Evolutionary conservation across 2,329 filamentous ascomycete genomes (phyloP).

Genomic region (Exophiala sideris): DNA sequence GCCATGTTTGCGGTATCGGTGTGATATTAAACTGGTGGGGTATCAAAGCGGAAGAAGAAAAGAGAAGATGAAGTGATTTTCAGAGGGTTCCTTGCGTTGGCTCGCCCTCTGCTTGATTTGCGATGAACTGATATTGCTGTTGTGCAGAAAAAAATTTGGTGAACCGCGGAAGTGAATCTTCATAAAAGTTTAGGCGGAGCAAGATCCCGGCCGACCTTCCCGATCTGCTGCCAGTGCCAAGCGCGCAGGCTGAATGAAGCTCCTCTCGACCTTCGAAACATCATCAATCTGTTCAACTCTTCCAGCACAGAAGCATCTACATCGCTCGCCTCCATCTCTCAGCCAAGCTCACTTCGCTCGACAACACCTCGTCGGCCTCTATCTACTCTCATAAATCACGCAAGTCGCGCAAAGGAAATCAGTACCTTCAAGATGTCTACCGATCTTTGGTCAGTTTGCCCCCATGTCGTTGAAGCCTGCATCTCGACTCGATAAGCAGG

Average conservation of each 20-base stretch:
- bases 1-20: slow-evolving; percentile 19
- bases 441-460: slow-evolving; percentile 73
- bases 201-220: slow-evolving; percentile 9
- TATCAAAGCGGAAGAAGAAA: slow-evolving; percentile 1
- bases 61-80: slow-evolving; percentile 6
- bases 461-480: slow-evolving; percentile 31
- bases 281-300: slow-evolving; percentile 16
- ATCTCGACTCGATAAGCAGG: slow-evolving; percentile 10
- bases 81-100: slow-evolving; percentile 45
- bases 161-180: not conserved
- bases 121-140: slow-evolving; percentile 10
- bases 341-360: slow-evolving; percentile 7
- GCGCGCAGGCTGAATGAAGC: not conserved
- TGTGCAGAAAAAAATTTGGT: slow-evolving; percentile 6
- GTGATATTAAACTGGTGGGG: not conserved
- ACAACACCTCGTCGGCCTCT: not conserved
- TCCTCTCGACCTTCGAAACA: slow-evolving; percentile 16
- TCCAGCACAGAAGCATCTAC: slow-evolving; percentile 18
- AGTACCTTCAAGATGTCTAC: slow-evolving; percentile 62
- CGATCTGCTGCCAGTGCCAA: not conserved
- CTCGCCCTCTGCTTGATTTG: slow-evolving; percentile 38
- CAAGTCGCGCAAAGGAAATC: not conserved
- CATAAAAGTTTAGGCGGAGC: slow-evolving; percentile 17
- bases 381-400: not conserved
- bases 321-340: slow-evolving; percentile 16